These are phyloP conservation scores for Botrytis deweyae DNA, from an alignment of 2,329 filamentous ascomycete genomes.

Conservation along the genomic window DNA sequence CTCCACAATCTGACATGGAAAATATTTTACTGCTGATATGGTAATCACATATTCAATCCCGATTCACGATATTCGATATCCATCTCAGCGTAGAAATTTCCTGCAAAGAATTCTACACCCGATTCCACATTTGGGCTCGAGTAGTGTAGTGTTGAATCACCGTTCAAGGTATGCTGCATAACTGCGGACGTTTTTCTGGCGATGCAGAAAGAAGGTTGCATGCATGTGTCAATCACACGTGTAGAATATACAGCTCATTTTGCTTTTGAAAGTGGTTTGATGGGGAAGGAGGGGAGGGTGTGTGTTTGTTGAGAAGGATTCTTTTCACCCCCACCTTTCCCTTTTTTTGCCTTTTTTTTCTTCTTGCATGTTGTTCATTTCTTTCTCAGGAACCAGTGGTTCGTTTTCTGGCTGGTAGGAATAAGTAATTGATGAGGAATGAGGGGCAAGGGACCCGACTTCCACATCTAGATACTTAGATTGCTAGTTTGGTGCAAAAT, in stretches of 20 bases:
- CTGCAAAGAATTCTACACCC: neutral
- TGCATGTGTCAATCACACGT: neutral
- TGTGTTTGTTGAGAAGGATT: neutral
- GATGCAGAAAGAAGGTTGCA: neutral
- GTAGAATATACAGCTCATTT: neutral
- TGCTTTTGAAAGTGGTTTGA: neutral
- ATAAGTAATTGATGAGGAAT: neutral
- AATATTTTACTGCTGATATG: neutral
- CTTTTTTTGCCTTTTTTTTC: neutral
- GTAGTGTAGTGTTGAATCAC: neutral
- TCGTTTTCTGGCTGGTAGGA: neutral
- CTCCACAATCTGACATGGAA: neutral
- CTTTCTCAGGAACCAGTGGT: neutral
- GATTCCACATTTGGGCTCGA: neutral
- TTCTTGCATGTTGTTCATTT: neutral
- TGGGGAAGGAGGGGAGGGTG: too few relatives aligned
- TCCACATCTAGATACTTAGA: neutral
- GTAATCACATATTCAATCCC: neutral
- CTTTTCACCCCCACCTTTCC: neutral
- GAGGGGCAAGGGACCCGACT: slow-evolving; percentile 6
- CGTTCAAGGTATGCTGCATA: neutral
- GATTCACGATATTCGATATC: neutral
- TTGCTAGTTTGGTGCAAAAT: neutral
- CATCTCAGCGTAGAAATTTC: neutral
- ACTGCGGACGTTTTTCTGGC: neutral